These are phyloP conservation scores for Hevea brasiliensis DNA, from an alignment of 345 rosid species.

Conservation along the genomic window DNA sequence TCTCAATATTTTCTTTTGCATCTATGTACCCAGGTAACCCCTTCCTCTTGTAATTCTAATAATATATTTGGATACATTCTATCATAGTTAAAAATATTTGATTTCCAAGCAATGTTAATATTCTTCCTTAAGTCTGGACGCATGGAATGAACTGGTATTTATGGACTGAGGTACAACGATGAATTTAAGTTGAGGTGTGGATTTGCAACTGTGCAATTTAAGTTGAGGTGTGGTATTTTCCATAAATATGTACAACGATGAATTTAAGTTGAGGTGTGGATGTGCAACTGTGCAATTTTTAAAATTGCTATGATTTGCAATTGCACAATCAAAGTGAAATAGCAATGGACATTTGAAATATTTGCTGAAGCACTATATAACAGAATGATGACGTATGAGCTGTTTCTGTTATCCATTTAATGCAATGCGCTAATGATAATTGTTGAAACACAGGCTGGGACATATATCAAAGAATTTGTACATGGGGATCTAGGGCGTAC, in stretches of 20 bases:
- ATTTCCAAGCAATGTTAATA: neutral
- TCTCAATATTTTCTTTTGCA: slow-evolving; percentile 83
- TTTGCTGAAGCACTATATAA: neutral
- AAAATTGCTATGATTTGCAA: neutral
- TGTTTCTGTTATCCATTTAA: neutral
- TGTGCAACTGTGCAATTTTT: neutral
- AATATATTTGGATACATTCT: neutral
- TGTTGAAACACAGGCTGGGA: slow-evolving; percentile 73
- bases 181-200: neutral
- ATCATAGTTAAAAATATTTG: neutral
- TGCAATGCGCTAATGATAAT: neutral
- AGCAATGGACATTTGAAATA: too few relatives aligned
- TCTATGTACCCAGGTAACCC: slow-evolving; percentile 81
- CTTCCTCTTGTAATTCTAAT: neutral
- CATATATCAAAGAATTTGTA: slow-evolving; percentile 93
- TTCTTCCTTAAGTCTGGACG: neutral
- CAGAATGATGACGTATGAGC: neutral
- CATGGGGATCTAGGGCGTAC: slow-evolving; percentile 98
- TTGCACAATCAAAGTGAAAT: neutral
- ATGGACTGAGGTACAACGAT: neutral
- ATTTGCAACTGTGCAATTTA: neutral
- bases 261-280: neutral
- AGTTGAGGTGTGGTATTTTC: neutral
- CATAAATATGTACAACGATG: neutral
- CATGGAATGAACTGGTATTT: neutral